These are phyloP conservation scores for Saccharomycopsis synnaedendra DNA, from an alignment of 805 yeast species.

Conservation along the genomic window DNA sequence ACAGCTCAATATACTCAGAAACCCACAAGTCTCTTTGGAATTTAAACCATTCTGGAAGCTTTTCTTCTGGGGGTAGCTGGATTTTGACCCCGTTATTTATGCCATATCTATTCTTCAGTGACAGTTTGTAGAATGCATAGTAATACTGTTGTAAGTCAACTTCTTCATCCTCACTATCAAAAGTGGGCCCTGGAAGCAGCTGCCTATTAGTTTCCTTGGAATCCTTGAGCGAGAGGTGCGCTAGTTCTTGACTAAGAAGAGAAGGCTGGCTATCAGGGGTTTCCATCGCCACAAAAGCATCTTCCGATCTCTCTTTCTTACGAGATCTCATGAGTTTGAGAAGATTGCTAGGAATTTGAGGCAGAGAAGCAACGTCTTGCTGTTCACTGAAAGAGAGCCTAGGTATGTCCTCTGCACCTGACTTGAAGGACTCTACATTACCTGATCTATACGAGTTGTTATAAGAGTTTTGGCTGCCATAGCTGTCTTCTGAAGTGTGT, in stretches of 20 bases:
- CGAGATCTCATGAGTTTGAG: constrained; percentile 42
- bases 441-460: constrained; percentile 9
- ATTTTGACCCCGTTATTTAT: constrained; percentile 19
- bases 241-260: constrained; percentile 8
- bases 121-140: constrained; percentile 11
- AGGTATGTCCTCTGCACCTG: constrained; percentile 1
- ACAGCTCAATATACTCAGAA: constrained; percentile 20
- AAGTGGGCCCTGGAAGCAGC: too few relatives aligned
- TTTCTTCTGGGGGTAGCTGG: constrained; percentile 47
- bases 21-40: constrained; percentile 61
- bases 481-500: constrained; percentile 3
- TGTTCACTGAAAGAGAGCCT: constrained; percentile 3
- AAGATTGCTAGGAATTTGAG: constrained; percentile 56
- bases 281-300: neutral
- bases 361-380: constrained; percentile 47
- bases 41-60: constrained; percentile 69
- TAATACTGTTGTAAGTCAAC: neutral
- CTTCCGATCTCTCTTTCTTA: constrained; percentile 21
- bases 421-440: neutral
- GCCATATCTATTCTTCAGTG: constrained; percentile 5
- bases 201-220: too few relatives aligned
- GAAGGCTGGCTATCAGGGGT: neutral
- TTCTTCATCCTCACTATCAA: neutral
- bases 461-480: constrained; percentile 6
- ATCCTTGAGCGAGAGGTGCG: too few relatives aligned